A percentile compares a stretch with the other conserved stretches of the same genome.
Evolutionary conservation across 2,329 filamentous ascomycete genomes (phyloP).

Genomic region (Claviceps humidiphila): DNA sequence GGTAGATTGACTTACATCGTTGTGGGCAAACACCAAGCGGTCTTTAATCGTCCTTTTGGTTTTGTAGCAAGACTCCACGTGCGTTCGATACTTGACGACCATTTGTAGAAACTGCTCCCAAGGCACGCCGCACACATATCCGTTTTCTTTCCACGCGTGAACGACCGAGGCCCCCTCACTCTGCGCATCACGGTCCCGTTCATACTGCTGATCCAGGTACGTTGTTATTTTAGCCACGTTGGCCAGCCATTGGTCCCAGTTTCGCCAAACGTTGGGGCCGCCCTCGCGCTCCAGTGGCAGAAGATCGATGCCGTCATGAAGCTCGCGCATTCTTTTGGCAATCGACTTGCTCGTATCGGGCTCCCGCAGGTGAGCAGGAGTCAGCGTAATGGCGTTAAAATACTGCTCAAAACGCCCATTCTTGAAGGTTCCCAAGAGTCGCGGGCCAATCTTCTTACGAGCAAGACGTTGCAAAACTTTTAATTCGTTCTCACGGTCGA

Average conservation of each 20-base stretch:
- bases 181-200: conserved; percentile 20
- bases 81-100: conserved; percentile 64
- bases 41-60: conserved; percentile 53
- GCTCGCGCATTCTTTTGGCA: conserved; percentile 91
- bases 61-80: conserved; percentile 61
- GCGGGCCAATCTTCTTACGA: conserved; percentile 84
- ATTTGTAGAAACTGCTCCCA: conserved; percentile 67
- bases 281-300: conserved; percentile 62
- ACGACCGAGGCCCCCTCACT: conserved; percentile 14
- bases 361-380: conserved; percentile 60
- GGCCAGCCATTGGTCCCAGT: conserved; percentile 86
- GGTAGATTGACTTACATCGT: conserved; percentile 54
- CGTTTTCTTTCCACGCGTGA: conserved; percentile 51
- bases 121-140: conserved; percentile 69
- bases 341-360: conserved; percentile 82
- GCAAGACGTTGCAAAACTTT: conserved; percentile 74
- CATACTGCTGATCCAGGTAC: conserved; percentile 45
- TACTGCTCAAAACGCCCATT: conserved; percentile 96
- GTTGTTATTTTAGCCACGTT: conserved; percentile 48
- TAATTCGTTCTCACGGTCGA: conserved; percentile 83
- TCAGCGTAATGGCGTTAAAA: conserved; percentile 73
- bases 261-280: conserved; percentile 76
- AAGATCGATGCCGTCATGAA: conserved; percentile 87
- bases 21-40: conserved; percentile 86
- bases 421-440: conserved; percentile 77